phyloP scores from a whole-genome alignment of 805 yeast species.

The Geotrichum ghanense region DNA sequence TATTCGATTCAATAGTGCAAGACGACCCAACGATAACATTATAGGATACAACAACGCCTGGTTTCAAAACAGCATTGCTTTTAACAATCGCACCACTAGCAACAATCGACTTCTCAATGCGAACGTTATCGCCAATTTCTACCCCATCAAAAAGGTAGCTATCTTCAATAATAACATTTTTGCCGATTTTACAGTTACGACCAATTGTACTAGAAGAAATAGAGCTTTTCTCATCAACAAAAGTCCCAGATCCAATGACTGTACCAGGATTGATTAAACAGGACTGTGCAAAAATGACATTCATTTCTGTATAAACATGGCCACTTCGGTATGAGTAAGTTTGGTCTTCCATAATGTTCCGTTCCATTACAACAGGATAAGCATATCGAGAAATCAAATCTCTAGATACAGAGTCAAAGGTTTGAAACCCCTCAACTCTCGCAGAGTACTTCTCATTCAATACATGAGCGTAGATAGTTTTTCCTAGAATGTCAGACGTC shows the following conservation, averaged over 20 bases:
- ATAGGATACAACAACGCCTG: conserved; percentile 75
- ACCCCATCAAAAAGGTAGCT: conserved; percentile 86
- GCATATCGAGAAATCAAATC: conserved; percentile 88
- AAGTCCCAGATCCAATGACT: conserved; percentile 68
- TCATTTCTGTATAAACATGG: conserved; percentile 80
- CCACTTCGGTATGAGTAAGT: conserved; percentile 71
- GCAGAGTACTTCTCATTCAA: conserved; percentile 78
- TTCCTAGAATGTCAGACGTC: conserved; percentile 80
- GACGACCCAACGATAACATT: conserved; percentile 53
- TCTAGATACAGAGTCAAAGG: conserved; percentile 83
- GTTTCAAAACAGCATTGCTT: conserved; percentile 37
- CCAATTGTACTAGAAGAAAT: conserved; percentile 74
- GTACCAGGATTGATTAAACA: conserved; percentile 74
- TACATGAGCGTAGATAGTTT: conserved; percentile 81
- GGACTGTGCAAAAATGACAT: conserved; percentile 87
- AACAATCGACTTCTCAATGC: conserved; percentile 52
- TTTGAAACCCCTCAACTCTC: conserved; percentile 89
- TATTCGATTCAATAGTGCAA: conserved; percentile 26
- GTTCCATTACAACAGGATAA: conserved; percentile 83
- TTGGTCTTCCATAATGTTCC: conserved; percentile 60
- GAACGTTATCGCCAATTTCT: conserved; percentile 51
- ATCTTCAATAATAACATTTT: conserved; percentile 55
- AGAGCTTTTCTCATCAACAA: conserved; percentile 62
- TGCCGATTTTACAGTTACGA: conserved; percentile 73
- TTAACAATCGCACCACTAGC: conserved; percentile 55